A percentile compares a stretch with the other conserved stretches of the same genome.
Evolutionary conservation across 2,329 filamentous ascomycete genomes (phyloP).

Genomic region (Cryphonectria nitschkei): DNA sequence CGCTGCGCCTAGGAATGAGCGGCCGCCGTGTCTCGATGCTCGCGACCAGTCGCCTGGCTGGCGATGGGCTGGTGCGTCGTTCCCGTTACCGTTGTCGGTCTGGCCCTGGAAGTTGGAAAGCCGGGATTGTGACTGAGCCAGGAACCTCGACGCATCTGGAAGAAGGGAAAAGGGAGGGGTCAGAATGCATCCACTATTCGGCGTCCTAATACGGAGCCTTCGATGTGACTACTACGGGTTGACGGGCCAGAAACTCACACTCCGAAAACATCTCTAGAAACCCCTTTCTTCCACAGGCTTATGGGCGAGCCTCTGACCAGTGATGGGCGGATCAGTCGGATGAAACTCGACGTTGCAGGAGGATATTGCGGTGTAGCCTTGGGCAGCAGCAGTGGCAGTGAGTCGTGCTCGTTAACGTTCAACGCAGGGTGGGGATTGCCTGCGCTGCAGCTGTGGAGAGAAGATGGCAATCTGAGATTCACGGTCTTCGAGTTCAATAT

Average conservation of each 20-base stretch:
- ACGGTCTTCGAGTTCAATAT: not conserved
- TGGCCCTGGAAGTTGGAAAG: constrained; percentile 71
- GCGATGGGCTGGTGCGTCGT: constrained; percentile 42
- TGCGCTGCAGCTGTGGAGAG: constrained; percentile 1
- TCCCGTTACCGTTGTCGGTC: constrained; percentile 49
- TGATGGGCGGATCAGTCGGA: constrained; percentile 11
- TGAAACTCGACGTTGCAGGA: not conserved
- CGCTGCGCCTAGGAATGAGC: constrained; percentile 49
- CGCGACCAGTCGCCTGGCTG: constrained; percentile 43
- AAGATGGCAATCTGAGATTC: not conserved
- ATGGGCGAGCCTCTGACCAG: constrained; percentile 21
- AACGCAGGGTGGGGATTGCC: constrained; percentile 11
- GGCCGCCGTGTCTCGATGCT: constrained; percentile 38
- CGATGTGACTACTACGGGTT: not conserved
- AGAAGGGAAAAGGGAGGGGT: constrained; percentile 19
- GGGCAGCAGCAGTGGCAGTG: not conserved
- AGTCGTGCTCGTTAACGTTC: constrained; percentile 7
- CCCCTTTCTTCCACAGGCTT: constrained; percentile 26
- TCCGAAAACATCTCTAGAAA: constrained; percentile 78
- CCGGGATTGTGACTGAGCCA: constrained; percentile 93
- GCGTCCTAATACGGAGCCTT: not conserved
- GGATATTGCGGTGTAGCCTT: not conserved
- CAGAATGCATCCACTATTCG: constrained; percentile 8
- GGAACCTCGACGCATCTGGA: constrained; percentile 91
- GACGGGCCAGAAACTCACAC: constrained; percentile 64